phyloP scores from a whole-genome alignment of 306 rosid genomes.

The Prunus campanulata region DNA sequence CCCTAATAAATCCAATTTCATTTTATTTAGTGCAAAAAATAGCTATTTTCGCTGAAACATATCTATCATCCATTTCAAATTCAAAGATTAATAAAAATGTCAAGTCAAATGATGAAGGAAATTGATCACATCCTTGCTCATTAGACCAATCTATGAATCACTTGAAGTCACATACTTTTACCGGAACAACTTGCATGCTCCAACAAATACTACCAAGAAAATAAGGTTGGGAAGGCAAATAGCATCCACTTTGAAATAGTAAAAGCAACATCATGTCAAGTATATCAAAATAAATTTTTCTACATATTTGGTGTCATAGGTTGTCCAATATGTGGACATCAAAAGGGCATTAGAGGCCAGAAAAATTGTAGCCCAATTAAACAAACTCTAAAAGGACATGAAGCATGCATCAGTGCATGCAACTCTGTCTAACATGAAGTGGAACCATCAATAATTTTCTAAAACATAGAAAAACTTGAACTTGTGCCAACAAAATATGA shows the following conservation, averaged over 20 bases:
- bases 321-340: not conserved
- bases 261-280: not conserved
- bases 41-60: not conserved
- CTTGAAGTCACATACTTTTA: not conserved
- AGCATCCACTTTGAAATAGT: not conserved
- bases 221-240: not conserved
- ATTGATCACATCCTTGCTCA: not conserved
- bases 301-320: not conserved
- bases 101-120: not conserved
- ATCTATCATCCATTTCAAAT: not conserved
- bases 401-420: no score
- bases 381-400: not conserved
- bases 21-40: not conserved
- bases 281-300: not conserved
- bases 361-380: not conserved
- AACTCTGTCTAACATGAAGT: not conserved
- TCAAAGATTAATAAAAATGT: not conserved
- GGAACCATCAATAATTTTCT: not conserved
- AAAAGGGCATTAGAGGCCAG: not conserved
- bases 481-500: no score
- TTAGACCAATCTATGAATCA: not conserved
- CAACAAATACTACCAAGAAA: not conserved
- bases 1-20: not conserved
- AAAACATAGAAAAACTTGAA: no score
- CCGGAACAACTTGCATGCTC: not conserved